A percentile compares a stretch with the other conserved stretches of the same genome.
phyloP scores from a whole-genome alignment of 1,139 yeast genomes.

The Suhomyces atakaporum region DNA sequence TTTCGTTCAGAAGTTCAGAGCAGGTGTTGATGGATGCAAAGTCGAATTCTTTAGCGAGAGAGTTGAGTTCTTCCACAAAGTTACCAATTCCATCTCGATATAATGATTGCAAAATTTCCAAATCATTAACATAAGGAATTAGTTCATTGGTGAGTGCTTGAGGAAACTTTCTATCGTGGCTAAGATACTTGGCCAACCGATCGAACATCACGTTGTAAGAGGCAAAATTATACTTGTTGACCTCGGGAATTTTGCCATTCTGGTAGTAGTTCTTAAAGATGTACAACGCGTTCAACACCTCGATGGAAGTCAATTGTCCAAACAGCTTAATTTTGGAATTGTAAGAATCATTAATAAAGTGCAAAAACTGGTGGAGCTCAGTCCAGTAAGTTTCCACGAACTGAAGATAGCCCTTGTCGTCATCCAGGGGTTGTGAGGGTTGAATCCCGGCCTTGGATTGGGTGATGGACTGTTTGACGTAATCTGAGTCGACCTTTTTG shows the following conservation, averaged over 20 bases:
- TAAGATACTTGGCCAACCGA: conserved; percentile 11
- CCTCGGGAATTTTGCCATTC: conserved; percentile 22
- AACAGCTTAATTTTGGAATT: conserved; percentile 24
- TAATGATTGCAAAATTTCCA: conserved; percentile 17
- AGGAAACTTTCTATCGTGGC: conserved; percentile 15
- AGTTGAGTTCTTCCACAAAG: conserved; percentile 27
- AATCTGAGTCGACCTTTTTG: neutral
- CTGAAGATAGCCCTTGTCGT: conserved; percentile 14
- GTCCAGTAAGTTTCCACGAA: conserved; percentile 24
- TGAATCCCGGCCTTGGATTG: conserved; percentile 4
- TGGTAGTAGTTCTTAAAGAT: conserved; percentile 30
- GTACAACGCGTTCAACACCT: conserved; percentile 31
- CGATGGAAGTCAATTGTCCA: conserved; percentile 30
- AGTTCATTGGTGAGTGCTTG: conserved; percentile 15
- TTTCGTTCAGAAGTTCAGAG: conserved; percentile 22
- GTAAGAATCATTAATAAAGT: conserved; percentile 27
- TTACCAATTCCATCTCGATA: conserved; percentile 27
- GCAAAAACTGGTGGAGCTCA: conserved; percentile 26
- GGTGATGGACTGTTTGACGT: conserved; percentile 5
- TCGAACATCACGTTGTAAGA: conserved; percentile 29
- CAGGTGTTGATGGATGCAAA: conserved; percentile 18
- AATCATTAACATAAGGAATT: conserved; percentile 15
- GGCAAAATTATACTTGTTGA: conserved; percentile 20
- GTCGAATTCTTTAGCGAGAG: conserved; percentile 27
- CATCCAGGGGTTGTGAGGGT: no score